Evolutionary conservation across 2,329 filamentous ascomycete species (phyloP), one percentile per base, ranked within the genome.

Genomic region (Aureobasidium lini): DNA sequence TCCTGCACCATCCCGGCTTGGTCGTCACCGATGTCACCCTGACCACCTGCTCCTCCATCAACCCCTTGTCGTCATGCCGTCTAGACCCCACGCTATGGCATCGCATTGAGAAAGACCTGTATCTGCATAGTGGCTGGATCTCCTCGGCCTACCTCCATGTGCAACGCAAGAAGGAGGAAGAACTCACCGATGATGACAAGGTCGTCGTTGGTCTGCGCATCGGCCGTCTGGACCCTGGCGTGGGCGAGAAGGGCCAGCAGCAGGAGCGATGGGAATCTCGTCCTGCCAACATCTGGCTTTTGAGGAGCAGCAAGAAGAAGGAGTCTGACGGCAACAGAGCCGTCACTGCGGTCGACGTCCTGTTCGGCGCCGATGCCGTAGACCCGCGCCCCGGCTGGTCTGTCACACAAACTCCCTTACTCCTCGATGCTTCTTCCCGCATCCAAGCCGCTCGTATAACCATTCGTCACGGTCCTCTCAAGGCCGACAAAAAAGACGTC

Each of bases 341-440:
- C 15, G 81, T 96, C 52, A 95, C 90, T 0, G 87, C 86, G 4
- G 79, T 96, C 6, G 92, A 96, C 69, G 84, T 96, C 5, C 79
- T 96, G 6, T 96, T 95, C 68, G 92, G 92, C 18, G 85, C 92
- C 18, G 92, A 96, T 70, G 93, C 92, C 9, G 89, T 92, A 34
- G 94, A 99, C 70, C 92, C 90, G 5, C 84, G 94, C 60, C 83
- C 86, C 1, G 89, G 89, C 32, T 99, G 95, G 94, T 79, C 85
- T 60, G 81, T 96, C 44, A 85, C 84, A 53, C 87, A 89, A 61
- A 88, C 84, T 7, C 84, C 88, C 9, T 73, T 97, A 59, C 75
- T 93, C 52, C 76, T 96, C 61, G 84, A 89, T 64, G 80, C 81
- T 4, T 77, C 80, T 31, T 76, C 81, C 34, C 80, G 84, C 39